Base-by-base conservation (phyloP, 2,329 filamentous ascomycete species). In the Neonectria sp. region DNA sequence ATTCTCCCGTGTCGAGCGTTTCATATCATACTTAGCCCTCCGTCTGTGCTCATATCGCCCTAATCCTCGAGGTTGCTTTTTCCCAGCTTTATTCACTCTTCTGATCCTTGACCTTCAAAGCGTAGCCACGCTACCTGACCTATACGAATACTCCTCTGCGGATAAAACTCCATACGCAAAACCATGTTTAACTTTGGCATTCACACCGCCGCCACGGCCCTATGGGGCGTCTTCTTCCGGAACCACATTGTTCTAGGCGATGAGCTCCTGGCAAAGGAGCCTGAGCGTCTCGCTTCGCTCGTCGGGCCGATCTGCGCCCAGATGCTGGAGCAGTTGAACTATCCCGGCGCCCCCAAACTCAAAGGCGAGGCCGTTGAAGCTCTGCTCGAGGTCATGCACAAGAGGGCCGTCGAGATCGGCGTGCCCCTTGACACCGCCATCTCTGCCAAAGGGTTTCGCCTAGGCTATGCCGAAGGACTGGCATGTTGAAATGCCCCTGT, bases 311-410 rank as follows among this genome's bases (percentile, higher is more conserved):
- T 61, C 51, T 63, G 60, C 24, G 24, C 43, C 4, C 37, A 63
- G 43, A 63, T 63, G 60, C 60, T 63, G n/a, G 7, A 40, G 11
- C 33, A 56, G 13, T 37, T 56, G 12, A 21, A 51, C 31, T 63
- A 63, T n/a, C 53, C 60, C 3, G 60, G 60, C 7, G 60, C 60
- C 27, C 60, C 60, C 5, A 45, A 63, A 35, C 53, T 57, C 31
- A 51, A 63, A 21, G 52, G 52, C 43, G 53, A 63, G 53, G 60
- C 52, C 43, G 60, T 57, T 25, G 60, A 63, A 29, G 60, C 52
- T 40, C 40, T 63, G 13, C 45, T 63, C 6, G 60, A 63, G 60
- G 57, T 43, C 53, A 63, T 63, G 60, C 49, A 63, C 31, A 25
- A 43, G 31, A 48, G 60, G 27, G 60, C 60, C 13, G 45, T 58